Evolutionary conservation across 2,329 filamentous ascomycete genomes (phyloP).

Genomic region (Cercospora zeae-maydis): DNA sequence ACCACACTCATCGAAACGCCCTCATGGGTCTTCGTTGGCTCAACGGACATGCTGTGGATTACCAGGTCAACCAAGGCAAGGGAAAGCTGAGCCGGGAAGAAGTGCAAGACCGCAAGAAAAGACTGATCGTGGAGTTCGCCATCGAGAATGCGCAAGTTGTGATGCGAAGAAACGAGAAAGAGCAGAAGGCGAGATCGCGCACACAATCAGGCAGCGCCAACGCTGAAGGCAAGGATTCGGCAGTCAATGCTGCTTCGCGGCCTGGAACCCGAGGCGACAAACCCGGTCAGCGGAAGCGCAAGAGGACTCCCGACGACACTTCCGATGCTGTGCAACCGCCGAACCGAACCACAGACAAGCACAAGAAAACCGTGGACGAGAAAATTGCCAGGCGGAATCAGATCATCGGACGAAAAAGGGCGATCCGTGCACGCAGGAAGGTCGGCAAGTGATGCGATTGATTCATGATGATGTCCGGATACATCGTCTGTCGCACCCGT

Average conservation of each 20-base stretch:
- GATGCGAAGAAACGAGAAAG: constrained; percentile 65
- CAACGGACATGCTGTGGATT: constrained; percentile 68
- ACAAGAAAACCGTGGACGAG: constrained; percentile 44
- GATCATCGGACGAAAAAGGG: constrained; percentile 81
- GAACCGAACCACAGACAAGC: constrained; percentile 21
- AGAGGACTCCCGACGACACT: constrained; percentile 34
- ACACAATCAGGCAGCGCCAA: constrained; percentile 30
- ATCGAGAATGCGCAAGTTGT: constrained; percentile 98
- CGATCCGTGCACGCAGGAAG: constrained; percentile 53
- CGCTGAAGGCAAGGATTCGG: constrained; percentile 14
- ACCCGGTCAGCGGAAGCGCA: constrained; percentile 38
- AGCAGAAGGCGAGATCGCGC: constrained; percentile 53
- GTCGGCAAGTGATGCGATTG: constrained; percentile 25
- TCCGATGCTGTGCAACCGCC: constrained; percentile 15
- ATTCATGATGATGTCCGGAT: constrained; percentile 1
- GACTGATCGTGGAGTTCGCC: constrained; percentile 92
- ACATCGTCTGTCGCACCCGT: constrained; percentile 17
- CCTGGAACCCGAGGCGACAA: constrained; percentile 23
- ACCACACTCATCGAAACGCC: constrained; percentile 86
- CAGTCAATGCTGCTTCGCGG: constrained; percentile 16
- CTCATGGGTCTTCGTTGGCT: constrained; percentile 93
- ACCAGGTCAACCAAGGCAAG: constrained; percentile 45
- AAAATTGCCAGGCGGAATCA: constrained; percentile 62
- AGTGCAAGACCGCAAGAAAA: constrained; percentile 72
- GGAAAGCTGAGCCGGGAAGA: constrained; percentile 41